Percentiles rank a stretch among this genome's conserved stretches.
Conservation (phyloP, 1,284 basidiomycete species). For the Xerocomus tenax region DNA sequence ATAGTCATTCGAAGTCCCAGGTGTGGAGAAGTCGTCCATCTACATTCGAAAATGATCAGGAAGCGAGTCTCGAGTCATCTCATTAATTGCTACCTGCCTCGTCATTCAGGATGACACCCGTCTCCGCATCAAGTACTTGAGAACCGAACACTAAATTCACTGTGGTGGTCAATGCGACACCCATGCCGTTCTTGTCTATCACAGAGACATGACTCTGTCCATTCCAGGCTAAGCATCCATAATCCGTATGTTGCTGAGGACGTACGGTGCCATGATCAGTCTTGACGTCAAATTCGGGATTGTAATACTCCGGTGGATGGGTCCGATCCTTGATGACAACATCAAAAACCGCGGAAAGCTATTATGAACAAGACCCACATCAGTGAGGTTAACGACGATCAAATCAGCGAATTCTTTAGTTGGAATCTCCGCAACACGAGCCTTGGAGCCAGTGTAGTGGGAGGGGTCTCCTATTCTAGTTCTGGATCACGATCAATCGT, state of each 20-base stretch:
- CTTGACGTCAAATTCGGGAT: conserved; percentile 69
- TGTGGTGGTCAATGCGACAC: conserved; percentile 77
- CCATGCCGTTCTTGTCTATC: conserved; percentile 78
- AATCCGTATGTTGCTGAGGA: conserved; percentile 8
- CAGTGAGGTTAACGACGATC: conserved; percentile 65
- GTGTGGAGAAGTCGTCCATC: conserved; percentile 87
- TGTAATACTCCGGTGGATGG: conserved; percentile 74
- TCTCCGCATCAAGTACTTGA: conserved; percentile 71
- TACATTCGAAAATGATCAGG: conserved; percentile 18
- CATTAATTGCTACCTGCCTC: conserved; percentile 40
- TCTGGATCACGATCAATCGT: conserved; percentile 32
- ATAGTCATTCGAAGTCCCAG: conserved; percentile 72
- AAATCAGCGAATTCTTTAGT: conserved; percentile 62
- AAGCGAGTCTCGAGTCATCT: conserved; percentile 1
- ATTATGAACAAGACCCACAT: conserved; percentile 41
- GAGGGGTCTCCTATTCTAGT: conserved; percentile 75
- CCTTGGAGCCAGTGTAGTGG: conserved; percentile 47
- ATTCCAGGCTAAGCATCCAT: conserved; percentile 4
- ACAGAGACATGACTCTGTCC: conserved; percentile 72
- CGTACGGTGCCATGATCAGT: conserved; percentile 81
- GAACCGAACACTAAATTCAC: conserved; percentile 88
- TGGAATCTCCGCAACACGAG: conserved; percentile 57
- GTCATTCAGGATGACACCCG: conserved; percentile 85
- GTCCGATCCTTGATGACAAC: conserved; percentile 55
- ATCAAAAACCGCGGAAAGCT: conserved; percentile 8